Evolutionary conservation across 805 yeast species (phyloP), one percentile per base, ranked within the genome.

Genomic region (Candida methanosorbosa): DNA sequence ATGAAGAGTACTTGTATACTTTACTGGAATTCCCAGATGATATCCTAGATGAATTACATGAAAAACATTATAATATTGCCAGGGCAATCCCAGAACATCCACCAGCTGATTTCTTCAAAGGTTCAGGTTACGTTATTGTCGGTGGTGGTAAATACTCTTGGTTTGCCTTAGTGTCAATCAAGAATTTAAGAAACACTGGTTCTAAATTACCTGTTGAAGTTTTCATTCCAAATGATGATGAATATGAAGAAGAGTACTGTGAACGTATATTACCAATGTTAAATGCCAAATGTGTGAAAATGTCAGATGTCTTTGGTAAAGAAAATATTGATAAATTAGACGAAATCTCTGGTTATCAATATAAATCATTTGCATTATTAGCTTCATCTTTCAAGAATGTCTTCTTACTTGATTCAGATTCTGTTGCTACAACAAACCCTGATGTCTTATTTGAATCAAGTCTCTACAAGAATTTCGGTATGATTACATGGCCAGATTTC

Each of bases 401-500:
- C 17, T 48, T 70, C 9, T 52, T 65, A 26, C 45, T 70, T 24
- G 77, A 70, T 44, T 63, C 74, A 9, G 77, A 70, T 45, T 64
- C 65, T 38, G 53, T 68, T 32, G 62, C 72, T 3, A 59, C 67
- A 24, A 48, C 52, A 28, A 61, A 64, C 40, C 70, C 70, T 6
- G 69, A 64, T 34, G 21, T 26, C 6, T 37, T 61, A 6, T 54
- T 61, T 19, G 36, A 39, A 1, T 48, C 59, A 1, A 65, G 66
- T 17, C 68, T 81, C 4, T 78, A 65, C 50, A 38, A 44, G 20
- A 49, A 59, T 12, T 55, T 59, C 25, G 81, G 82, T 4, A 54
- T 80, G 53, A 66, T 80, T 23, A 64, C 77, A 2, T 80, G 87
- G 87, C 88, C 87, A 1, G 87, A 80, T 56, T 75, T 75, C 40